Percentiles rank a stretch among this genome's conserved stretches.
Evolutionary conservation across 2,329 filamentous ascomycete species (phyloP).

Genomic region (Knufia petricola): DNA sequence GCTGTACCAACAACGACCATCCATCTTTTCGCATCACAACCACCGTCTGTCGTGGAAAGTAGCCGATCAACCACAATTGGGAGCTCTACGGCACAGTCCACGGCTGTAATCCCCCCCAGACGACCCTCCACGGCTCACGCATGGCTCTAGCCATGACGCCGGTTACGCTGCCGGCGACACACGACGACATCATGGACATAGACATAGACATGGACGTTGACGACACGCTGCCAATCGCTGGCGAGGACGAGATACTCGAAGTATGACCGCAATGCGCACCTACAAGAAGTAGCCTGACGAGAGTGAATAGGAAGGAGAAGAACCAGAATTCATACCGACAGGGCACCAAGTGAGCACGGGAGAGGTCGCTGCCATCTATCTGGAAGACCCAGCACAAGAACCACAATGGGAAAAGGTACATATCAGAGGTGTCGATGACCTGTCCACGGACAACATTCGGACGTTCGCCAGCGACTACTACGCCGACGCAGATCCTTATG

Average conservation of each 20-base stretch:
- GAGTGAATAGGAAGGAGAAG: conserved; percentile 22
- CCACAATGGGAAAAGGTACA: conserved; percentile 56
- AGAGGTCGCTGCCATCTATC: conserved; percentile 22
- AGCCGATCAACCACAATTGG: too few species aligned
- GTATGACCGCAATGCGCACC: conserved; percentile 14
- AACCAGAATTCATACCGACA: conserved; percentile 20
- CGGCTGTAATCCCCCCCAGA: too few species aligned
- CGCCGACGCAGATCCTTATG: conserved; percentile 41
- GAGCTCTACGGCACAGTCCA: too few species aligned
- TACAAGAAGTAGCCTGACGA: conserved; percentile 11
- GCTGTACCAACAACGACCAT: too few species aligned
- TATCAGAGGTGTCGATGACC: conserved; percentile 68
- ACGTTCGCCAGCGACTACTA: conserved; percentile 63
- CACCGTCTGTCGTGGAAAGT: too few species aligned
- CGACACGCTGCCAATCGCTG: conserved; percentile 17
- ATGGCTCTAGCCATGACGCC: conserved; percentile 21
- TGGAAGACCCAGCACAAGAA: conserved; percentile 21
- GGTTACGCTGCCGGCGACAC: conserved; percentile 12
- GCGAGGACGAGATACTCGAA: conserved; percentile 22
- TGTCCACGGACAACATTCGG: conserved; percentile 72
- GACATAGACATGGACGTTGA: conserved; percentile 24
- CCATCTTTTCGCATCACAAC: too few species aligned
- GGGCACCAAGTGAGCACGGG: conserved; percentile 10
- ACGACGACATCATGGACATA: conserved; percentile 23
- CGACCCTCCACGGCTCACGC: background rate